These are phyloP conservation scores for Zoysia pacifica DNA, from an alignment of 176 grass and related monocot species.

Conservation along the genomic window DNA sequence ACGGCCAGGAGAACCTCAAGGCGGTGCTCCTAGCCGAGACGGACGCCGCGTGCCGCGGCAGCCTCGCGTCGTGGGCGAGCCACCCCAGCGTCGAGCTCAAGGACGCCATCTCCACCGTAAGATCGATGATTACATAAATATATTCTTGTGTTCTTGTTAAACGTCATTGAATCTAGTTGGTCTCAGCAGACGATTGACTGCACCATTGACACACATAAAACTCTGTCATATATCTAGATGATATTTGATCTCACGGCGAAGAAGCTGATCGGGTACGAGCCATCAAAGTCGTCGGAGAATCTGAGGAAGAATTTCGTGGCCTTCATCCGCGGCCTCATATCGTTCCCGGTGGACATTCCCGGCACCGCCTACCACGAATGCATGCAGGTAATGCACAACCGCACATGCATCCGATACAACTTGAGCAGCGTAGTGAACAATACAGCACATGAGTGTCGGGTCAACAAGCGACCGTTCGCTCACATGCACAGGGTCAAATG, in stretches of 20 bases:
- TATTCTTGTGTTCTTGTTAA: not conserved
- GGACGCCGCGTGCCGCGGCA: constrained; percentile 52
- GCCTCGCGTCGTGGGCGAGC: constrained; percentile 58
- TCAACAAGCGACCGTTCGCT: constrained; percentile 20
- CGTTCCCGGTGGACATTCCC: constrained; percentile 63
- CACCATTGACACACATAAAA: not conserved
- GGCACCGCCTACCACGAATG: constrained; percentile 68
- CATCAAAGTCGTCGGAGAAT: constrained; percentile 37
- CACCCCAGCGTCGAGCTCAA: constrained; percentile 62
- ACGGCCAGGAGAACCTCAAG: constrained; percentile 70
- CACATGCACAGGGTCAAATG: constrained; percentile 45
- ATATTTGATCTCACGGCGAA: constrained; percentile 65
- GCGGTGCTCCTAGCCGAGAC: constrained; percentile 53
- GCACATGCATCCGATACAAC: constrained; percentile 17
- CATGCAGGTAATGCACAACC: constrained; percentile 50
- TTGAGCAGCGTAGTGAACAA: constrained; percentile 33
- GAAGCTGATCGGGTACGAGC: constrained; percentile 65
- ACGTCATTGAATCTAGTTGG: not conserved
- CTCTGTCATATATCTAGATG: constrained; percentile 36
- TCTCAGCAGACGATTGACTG: not conserved
- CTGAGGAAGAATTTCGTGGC: constrained; percentile 63
- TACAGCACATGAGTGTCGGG: constrained; percentile 41
- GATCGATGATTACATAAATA: constrained; percentile 16
- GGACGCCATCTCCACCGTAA: constrained; percentile 59
- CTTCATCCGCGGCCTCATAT: constrained; percentile 68